A percentile compares a stretch with the other conserved stretches of the same genome.
These are phyloP conservation scores for Fusarium falciforme DNA, from an alignment of 2,329 filamentous ascomycete species.

Conservation along the genomic window DNA sequence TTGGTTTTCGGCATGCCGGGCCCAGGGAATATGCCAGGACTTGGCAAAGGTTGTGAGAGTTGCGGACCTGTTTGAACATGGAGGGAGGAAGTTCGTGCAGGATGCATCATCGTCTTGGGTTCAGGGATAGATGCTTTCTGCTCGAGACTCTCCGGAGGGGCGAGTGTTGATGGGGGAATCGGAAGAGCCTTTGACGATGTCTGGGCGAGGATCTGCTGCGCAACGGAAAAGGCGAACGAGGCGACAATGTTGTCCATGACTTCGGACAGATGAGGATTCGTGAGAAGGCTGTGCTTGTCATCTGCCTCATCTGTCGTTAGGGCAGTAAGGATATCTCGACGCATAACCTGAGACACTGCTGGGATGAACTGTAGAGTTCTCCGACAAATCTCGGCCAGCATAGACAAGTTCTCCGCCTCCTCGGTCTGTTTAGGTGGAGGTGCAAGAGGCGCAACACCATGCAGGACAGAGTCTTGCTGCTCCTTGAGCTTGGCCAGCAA, in stretches of 20 bases:
- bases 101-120: slow-evolving; percentile 78
- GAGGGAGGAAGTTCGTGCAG: slow-evolving; percentile 72
- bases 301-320: slow-evolving; percentile 56
- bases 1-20: slow-evolving; percentile 56
- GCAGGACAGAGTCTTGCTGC: slow-evolving; percentile 68
- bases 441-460: slow-evolving; percentile 66
- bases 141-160: slow-evolving; percentile 61
- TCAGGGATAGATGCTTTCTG: slow-evolving; percentile 73
- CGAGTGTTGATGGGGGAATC: slow-evolving; percentile 70
- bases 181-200: slow-evolving; percentile 76
- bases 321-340: slow-evolving; percentile 79
- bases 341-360: slow-evolving; percentile 80
- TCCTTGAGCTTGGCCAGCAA: slow-evolving; percentile 71
- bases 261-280: slow-evolving; percentile 57
- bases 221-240: slow-evolving; percentile 81
- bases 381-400: slow-evolving; percentile 88
- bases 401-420: slow-evolving; percentile 78
- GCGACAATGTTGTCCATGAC: slow-evolving; percentile 79
- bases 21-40: slow-evolving; percentile 66
- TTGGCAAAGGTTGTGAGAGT: slow-evolving; percentile 55
- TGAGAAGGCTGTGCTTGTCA: slow-evolving; percentile 48
- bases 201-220: slow-evolving; percentile 81
- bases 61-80: slow-evolving; percentile 53
- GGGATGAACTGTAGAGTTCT: slow-evolving; percentile 87
- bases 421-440: slow-evolving; percentile 62